Base-by-base conservation (phyloP, 2,329 filamentous ascomycete species). In the Ciborinia camelliae region DNA sequence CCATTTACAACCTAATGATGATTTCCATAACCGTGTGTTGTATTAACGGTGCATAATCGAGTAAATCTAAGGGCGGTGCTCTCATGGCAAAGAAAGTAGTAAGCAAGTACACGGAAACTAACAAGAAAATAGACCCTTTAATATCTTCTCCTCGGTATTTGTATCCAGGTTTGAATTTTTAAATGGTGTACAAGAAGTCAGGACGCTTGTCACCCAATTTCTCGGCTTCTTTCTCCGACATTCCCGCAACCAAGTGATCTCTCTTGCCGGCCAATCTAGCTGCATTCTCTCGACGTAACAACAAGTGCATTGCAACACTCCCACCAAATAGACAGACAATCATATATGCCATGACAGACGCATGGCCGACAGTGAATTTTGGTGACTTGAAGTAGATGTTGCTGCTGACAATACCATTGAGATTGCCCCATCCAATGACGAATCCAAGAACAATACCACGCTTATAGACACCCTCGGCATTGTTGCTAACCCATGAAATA, bases 341-440 rank as follows among this genome's bases (percentile, higher is more conserved):
- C 74, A 93, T 80, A 76, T 94, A 97, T 0, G 79, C 90, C 52
- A 96, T 75, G 3, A 96, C 86, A 0, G 88, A 82, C 3, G 84
- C 88, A 70, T 97, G 92, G 0, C 92, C 92, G 1, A 86, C 81
- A 51, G 83, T 84, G 77, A 85, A 96, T 47, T 67, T 63, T 12
- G 70, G 71, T 12, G 77, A 72, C 72, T 87, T 81, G 72, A 66
- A 71, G 52, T 91, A 96, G 70, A 96, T 91, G 74, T 96, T 96
- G 70, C 62, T 68, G 60, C 65, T 70, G 20, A 71, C 64, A 45
- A 71, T 57, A 51, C 92, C 92, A 74, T 96, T 96, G 53, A 97
- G 80, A 74, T 97, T 96, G 32, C 93, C 92, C 90, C 91, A 96
- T 32, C 90, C 92, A 67, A 97, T 95, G 62, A 96, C 89, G 68